A percentile compares a stretch with the other conserved stretches of the same genome.
phyloP scores from a whole-genome alignment of 345 rosid genomes.

The Raphanus sativus region DNA sequence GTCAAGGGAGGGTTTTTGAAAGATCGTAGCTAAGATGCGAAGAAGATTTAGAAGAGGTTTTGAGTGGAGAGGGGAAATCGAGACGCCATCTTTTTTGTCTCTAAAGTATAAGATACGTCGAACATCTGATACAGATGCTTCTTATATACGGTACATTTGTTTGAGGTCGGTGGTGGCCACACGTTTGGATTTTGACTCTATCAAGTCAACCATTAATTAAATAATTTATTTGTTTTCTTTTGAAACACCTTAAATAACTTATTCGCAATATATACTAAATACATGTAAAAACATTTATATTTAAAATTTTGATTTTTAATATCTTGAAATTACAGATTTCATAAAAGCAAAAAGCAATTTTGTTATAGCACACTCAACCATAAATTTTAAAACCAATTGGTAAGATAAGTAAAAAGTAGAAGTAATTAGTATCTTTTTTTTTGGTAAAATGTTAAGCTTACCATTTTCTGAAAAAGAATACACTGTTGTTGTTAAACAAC shows the following conservation, averaged over 20 bases:
- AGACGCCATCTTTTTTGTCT: slow-evolving; percentile 23
- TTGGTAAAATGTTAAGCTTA: neutral
- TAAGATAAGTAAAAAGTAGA: neutral
- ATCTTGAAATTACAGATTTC: too few relatives aligned
- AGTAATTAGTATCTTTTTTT: too few relatives aligned
- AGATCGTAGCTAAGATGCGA: neutral
- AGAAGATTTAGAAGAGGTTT: neutral
- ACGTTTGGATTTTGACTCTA: neutral
- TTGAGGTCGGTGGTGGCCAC: slow-evolving; percentile 3
- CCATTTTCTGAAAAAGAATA: neutral
- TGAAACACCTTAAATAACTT: neutral
- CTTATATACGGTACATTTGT: neutral
- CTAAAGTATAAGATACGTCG: neutral
- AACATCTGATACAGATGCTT: neutral
- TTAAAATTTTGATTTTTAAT: neutral
- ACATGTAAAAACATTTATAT: neutral
- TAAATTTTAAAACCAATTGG: neutral
- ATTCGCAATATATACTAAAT: neutral
- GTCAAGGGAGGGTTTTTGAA: neutral
- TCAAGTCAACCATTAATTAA: neutral
- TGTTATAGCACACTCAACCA: neutral
- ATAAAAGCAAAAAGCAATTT: too few relatives aligned
- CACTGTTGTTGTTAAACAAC: too few relatives aligned
- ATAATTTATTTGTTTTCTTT: neutral
- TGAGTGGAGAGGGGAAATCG: slow-evolving; percentile 36